Base-by-base conservation (phyloP, 1,284 basidiomycete species). In the Sporisorium graminicola region DNA sequence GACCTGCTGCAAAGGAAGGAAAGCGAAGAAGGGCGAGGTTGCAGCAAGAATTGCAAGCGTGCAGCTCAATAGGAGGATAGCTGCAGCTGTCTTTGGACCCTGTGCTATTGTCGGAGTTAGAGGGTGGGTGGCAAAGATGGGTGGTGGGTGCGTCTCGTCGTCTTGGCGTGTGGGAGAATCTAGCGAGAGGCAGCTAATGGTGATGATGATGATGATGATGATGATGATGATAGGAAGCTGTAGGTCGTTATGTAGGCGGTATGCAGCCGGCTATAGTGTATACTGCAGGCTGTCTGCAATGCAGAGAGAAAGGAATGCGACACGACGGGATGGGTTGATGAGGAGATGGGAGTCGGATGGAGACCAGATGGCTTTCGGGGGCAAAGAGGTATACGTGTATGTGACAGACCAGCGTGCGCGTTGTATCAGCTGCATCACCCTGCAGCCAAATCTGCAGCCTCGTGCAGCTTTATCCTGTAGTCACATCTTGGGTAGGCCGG, bases 1-100 rank as follows among this genome's bases (percentile, higher is more conserved):
- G 50, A 54, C 44, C 12, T 40, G 43, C 58, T 70, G 67, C 62
- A 70, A 65, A 47, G 57, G 67, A 70, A 66, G 50, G 57, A 22
- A 31, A 40, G 37, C 18, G 40, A 27, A 52, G 58, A 70, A 70
- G 31, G 27, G 43, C 31, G 42, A 29, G 54, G 6, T 51, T 52
- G 54, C 42, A 24, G 60, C 61, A 42, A 59, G 47, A 42, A 57
- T 57, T 54, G 65, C 53, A 58, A 24, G 52, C 29, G 47, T 65
- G 64, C 64, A 65, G 57, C 35, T 52, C n/a, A n/a, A n/a, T n/a
- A n/a, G n/a, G n/a, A n/a, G n/a, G n/a, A n/a, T n/a, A n/a, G n/a
- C n/a, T n/a, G n/a, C n/a, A n/a, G n/a, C n/a, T n/a, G n/a, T n/a
- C n/a, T n/a, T n/a, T n/a, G n/a, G n/a, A n/a, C n/a, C n/a, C n/a